phyloP scores from a whole-genome alignment of 2,329 filamentous ascomycete species.

The Penicillium sp. region DNA sequence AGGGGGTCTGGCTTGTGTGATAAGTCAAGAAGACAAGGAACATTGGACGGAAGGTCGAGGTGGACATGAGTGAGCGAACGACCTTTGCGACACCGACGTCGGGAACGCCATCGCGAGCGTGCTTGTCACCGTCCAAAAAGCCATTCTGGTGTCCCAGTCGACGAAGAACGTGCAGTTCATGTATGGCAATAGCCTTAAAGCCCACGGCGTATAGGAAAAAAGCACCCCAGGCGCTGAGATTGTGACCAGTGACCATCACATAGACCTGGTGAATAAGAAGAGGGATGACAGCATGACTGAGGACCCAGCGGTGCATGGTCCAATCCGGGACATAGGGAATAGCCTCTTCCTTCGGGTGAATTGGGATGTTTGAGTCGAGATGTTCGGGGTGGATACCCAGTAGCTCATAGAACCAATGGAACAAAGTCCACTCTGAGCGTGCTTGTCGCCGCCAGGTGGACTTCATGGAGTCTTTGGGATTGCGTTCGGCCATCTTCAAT shows the following conservation, averaged over 20 bases:
- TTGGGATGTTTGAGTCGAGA: slow-evolving; percentile 22
- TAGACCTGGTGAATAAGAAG: slow-evolving; percentile 28
- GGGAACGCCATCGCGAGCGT: slow-evolving; percentile 27
- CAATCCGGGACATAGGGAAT: slow-evolving; percentile 27
- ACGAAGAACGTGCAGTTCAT: slow-evolving; percentile 27
- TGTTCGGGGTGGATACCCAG: slow-evolving; percentile 25
- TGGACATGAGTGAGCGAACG: slow-evolving; percentile 25
- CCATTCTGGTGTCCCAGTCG: slow-evolving; percentile 26
- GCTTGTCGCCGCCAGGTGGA: slow-evolving; percentile 28
- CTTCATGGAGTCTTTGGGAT: slow-evolving; percentile 31
- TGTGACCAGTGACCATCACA: slow-evolving; percentile 22
- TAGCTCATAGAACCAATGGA: slow-evolving; percentile 30
- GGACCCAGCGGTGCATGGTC: slow-evolving; percentile 29
- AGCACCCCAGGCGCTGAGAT: slow-evolving; percentile 20
- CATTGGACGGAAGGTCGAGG: slow-evolving; percentile 28
- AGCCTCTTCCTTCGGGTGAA: slow-evolving; percentile 23
- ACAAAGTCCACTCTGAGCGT: slow-evolving; percentile 25
- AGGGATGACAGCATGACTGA: slow-evolving; percentile 24
- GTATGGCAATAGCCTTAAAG: slow-evolving; percentile 28
- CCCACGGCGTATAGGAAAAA: slow-evolving; percentile 23
- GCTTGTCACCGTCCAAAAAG: slow-evolving; percentile 30
- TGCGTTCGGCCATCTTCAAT: slow-evolving; percentile 16
- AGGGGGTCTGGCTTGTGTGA: slow-evolving; percentile 13
- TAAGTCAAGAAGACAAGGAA: slow-evolving; percentile 29
- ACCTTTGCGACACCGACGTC: slow-evolving; percentile 29